A percentile compares a stretch with the other conserved stretches of the same genome.
phyloP scores from a whole-genome alignment of 192 early-diverging fungal genomes.

The Haplosporangium gracile region DNA sequence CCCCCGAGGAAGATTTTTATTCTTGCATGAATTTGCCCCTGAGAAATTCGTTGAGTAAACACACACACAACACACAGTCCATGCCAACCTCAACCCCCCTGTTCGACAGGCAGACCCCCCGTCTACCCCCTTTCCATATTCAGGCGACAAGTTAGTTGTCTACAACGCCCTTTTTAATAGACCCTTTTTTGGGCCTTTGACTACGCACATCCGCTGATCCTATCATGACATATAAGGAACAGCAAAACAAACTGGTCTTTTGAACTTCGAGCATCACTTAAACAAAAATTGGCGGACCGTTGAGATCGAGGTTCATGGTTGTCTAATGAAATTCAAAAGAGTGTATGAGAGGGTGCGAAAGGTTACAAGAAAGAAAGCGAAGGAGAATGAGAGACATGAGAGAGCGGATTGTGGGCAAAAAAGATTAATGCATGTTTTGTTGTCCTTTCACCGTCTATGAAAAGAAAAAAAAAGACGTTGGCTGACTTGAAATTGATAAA shows the following conservation, averaged over 20 bases:
- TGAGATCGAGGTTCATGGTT: no score
- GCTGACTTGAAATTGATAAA: slow-evolving; percentile 12
- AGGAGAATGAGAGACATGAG: not conserved
- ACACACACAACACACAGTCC: not conserved
- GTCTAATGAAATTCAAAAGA: not conserved
- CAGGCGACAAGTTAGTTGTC: not conserved
- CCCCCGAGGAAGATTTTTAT: not conserved
- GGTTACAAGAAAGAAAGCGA: not conserved
- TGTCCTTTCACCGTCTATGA: not conserved
- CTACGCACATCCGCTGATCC: not conserved
- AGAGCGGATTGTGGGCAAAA: not conserved
- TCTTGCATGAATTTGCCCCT: slow-evolving; percentile 1
- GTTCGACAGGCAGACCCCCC: not conserved
- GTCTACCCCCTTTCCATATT: not conserved
- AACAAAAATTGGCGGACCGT: no score
- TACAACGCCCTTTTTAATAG: no score
- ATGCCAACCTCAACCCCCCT: not conserved
- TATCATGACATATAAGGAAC: not conserved
- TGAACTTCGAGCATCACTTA: no score
- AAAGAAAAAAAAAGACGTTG: not conserved
- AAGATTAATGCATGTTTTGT: not conserved
- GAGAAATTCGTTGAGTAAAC: not conserved
- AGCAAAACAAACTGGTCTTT: no score
- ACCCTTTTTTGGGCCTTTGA: not conserved
- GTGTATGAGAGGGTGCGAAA: not conserved